These are phyloP conservation scores for Trifolium repens DNA, from an alignment of 306 rosid genomes.

Conservation along the genomic window DNA sequence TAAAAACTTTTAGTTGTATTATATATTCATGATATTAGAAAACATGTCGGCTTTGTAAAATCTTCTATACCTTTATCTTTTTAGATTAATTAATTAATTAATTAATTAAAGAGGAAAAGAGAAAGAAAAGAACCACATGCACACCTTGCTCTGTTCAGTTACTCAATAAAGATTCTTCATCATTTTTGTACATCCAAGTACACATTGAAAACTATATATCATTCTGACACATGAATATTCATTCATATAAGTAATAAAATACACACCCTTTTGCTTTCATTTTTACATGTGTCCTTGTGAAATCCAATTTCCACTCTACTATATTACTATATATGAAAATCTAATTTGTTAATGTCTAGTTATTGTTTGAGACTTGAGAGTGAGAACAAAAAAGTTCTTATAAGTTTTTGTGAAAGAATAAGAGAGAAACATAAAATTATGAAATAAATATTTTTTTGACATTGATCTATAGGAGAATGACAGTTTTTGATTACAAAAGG, in stretches of 20 bases:
- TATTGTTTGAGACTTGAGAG: slow-evolving; percentile 2
- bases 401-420: slow-evolving; percentile 54
- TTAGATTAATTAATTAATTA: neutral
- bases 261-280: slow-evolving; percentile 26
- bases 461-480: slow-evolving; percentile 57
- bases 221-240: slow-evolving; percentile 51
- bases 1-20: neutral
- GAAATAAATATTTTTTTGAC: slow-evolving; percentile 49
- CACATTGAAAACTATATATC: slow-evolving; percentile 37
- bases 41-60: slow-evolving; percentile 15
- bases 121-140: slow-evolving; percentile 40
- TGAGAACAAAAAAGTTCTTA: slow-evolving; percentile 51
- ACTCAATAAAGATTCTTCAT: slow-evolving; percentile 40
- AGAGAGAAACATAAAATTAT: slow-evolving; percentile 37
- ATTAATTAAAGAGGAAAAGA: neutral
- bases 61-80: slow-evolving; percentile 16
- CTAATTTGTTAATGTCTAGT: slow-evolving; percentile 29
- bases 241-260: slow-evolving; percentile 6
- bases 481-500: slow-evolving; percentile 47
- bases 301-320: slow-evolving; percentile 34
- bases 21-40: slow-evolving; percentile 4
- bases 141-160: slow-evolving; percentile 22
- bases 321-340: slow-evolving; percentile 10
- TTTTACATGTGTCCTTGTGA: slow-evolving; percentile 44
- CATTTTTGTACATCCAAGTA: slow-evolving; percentile 45